These are phyloP conservation scores for Diatrype stigma DNA, from an alignment of 2,329 filamentous ascomycete species.

Conservation along the genomic window DNA sequence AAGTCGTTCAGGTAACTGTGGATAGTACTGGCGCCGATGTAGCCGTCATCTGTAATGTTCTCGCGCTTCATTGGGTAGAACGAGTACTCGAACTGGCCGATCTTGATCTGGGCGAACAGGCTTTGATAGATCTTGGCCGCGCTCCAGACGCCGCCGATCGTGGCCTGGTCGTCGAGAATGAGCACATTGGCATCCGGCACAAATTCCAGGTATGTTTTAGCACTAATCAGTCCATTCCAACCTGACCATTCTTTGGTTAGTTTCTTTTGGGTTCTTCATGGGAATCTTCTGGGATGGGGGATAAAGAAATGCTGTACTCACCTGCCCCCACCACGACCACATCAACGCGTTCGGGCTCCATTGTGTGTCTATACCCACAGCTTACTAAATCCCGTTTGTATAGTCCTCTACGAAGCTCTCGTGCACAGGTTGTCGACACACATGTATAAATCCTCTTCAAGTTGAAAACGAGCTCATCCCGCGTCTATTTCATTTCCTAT, in stretches of 20 bases:
- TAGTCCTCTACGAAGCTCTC: too few relatives aligned
- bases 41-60: slow-evolving; percentile 22
- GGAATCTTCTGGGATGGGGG: not conserved
- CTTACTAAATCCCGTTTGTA: too few relatives aligned
- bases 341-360: not conserved
- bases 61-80: slow-evolving; percentile 27
- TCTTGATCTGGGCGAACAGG: slow-evolving; percentile 29
- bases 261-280: too few relatives aligned
- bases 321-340: not conserved
- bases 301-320: not conserved
- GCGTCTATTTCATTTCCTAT: too few relatives aligned
- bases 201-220: slow-evolving; percentile 25
- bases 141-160: slow-evolving; percentile 24
- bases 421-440: too few relatives aligned
- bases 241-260: slow-evolving; percentile 9
- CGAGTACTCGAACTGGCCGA: slow-evolving; percentile 31
- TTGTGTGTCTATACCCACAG: too few relatives aligned
- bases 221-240: slow-evolving; percentile 24
- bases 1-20: slow-evolving; percentile 25
- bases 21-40: slow-evolving; percentile 26
- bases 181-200: slow-evolving; percentile 18
- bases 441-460: too few relatives aligned
- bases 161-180: slow-evolving; percentile 18
- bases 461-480: too few relatives aligned
- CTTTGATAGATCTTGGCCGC: slow-evolving; percentile 24